Evolutionary conservation across 257 asterid species (phyloP), one percentile per base, ranked within the genome.

Genomic region (Ocimum tenuiflorum): DNA sequence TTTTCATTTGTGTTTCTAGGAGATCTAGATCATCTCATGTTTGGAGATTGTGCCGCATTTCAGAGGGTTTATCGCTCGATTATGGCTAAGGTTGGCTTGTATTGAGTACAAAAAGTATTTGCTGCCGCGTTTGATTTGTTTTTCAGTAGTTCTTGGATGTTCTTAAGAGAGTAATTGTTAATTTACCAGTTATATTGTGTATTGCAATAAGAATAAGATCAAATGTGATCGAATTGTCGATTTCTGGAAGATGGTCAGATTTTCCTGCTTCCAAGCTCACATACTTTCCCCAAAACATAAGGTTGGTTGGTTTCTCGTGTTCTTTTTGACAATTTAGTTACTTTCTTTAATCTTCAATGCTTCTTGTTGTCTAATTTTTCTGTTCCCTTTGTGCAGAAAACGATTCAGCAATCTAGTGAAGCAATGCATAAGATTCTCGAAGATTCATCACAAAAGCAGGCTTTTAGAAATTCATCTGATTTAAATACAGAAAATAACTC

Each of bases 41-140:
- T 66, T 92, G 99, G 99, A 90, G 99, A 85, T 57, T 94, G 88
- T 83, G 96, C 80, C 94, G 99, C 41, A 78, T 82, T 67, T 86
- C 94, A n/a, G 94, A 78, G 72, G 99, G 97, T 36, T 80, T 89
- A 70, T 80, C 95, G 1, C 67, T 90, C 75, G 99, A 94, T 74
- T 94, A 94, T 63, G 99, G 99, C 97, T 94, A 94, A 94, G 76
- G 70, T 69, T 74, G 18, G 58, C 86, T 76, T 72, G 14, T 9
- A 52, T 70, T 74, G 69, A 79, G 68, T 76, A 63, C 47, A 35
- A 41, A 68, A 68, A 68, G 67, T 22, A 42, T 53, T 39, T 29
- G 69, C 20, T 6, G 57, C 72, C 29, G 57, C 70, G 67, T 79
- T 79, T 71, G 76, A 70, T 75, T 78, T 68, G 56, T 24, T 59